Conservation (phyloP, 805 yeast genomes). For the Yarrowia sp. region DNA sequence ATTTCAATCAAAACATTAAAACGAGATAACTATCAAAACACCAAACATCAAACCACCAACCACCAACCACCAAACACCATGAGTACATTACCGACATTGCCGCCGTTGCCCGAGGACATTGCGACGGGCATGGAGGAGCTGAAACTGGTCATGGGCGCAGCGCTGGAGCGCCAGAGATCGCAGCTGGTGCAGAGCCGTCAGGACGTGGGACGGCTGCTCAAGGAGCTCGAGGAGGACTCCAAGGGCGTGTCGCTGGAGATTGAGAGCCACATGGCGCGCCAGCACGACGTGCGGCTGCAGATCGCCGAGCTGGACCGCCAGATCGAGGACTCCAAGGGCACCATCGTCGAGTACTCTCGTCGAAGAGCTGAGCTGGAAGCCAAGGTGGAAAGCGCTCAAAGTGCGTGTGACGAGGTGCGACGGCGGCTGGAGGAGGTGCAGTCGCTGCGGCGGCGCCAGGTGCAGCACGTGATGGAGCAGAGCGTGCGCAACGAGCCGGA, state of each 20-base stretch:
- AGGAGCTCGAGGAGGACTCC: constrained; percentile 45
- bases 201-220: constrained; percentile 22
- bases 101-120: constrained; percentile 21
- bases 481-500: constrained; percentile 60
- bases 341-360: constrained; percentile 45
- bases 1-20: not conserved
- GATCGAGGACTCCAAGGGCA: constrained; percentile 49
- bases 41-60: not conserved
- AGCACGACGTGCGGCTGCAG: constrained; percentile 44
- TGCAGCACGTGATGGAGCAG: constrained; percentile 53
- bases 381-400: constrained; percentile 10
- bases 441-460: constrained; percentile 49
- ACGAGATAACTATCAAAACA: not conserved
- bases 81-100: constrained; percentile 14
- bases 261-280: constrained; percentile 43
- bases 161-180: constrained; percentile 26
- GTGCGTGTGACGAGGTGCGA: constrained; percentile 11
- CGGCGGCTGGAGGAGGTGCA: constrained; percentile 44
- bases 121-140: constrained; percentile 33
- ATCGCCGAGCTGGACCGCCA: constrained; percentile 44
- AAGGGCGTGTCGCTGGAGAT: constrained; percentile 46
- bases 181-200: constrained; percentile 24
- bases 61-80: not conserved
- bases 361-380: constrained; percentile 8
- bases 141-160: constrained; percentile 12